Evolutionary conservation across 805 yeast species (phyloP).

Genomic region (Barnettozyma vustinii): DNA sequence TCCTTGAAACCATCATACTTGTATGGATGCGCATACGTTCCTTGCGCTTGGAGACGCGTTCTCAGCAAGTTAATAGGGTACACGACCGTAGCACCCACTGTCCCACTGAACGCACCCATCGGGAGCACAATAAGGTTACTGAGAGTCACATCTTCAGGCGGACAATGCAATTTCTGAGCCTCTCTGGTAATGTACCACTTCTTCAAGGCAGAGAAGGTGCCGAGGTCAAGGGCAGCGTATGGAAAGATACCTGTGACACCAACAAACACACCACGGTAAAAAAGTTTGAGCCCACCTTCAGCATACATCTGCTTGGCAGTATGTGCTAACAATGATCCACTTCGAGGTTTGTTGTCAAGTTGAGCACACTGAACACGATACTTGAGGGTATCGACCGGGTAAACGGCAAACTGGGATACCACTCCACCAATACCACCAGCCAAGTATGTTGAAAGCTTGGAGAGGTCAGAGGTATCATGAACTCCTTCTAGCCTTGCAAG

Average conservation of each 20-base stretch:
- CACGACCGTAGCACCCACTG: slow-evolving; percentile 92
- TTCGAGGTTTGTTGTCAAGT: slow-evolving; percentile 54
- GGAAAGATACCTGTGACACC: slow-evolving; percentile 98
- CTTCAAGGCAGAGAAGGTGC: slow-evolving; percentile 85
- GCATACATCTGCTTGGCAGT: slow-evolving; percentile 75
- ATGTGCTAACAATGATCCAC: slow-evolving; percentile 51
- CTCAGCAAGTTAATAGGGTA: slow-evolving; percentile 89
- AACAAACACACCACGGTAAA: slow-evolving; percentile 82
- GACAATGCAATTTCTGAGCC: slow-evolving; percentile 46
- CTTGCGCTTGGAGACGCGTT: slow-evolving; percentile 96
- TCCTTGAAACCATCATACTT: slow-evolving; percentile 75
- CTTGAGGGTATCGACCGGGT: slow-evolving; percentile 93
- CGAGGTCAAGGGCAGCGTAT: slow-evolving; percentile 92
- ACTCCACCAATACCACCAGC: slow-evolving; percentile 98
- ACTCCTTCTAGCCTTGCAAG: slow-evolving; percentile 75
- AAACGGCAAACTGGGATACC: slow-evolving; percentile 84
- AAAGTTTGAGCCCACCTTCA: slow-evolving; percentile 73
- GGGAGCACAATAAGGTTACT: slow-evolving; percentile 79
- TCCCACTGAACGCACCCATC: slow-evolving; percentile 93
- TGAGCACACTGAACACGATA: slow-evolving; percentile 92
- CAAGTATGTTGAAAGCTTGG: slow-evolving; percentile 73
- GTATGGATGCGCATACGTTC: slow-evolving; percentile 93
- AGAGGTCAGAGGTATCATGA: slow-evolving; percentile 60
- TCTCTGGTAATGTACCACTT: slow-evolving; percentile 63
- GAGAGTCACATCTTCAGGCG: slow-evolving; percentile 62